These are phyloP conservation scores for Tylopilus plumbeoviolaceoides DNA, from an alignment of 768 basidiomycete species.

Conservation along the genomic window DNA sequence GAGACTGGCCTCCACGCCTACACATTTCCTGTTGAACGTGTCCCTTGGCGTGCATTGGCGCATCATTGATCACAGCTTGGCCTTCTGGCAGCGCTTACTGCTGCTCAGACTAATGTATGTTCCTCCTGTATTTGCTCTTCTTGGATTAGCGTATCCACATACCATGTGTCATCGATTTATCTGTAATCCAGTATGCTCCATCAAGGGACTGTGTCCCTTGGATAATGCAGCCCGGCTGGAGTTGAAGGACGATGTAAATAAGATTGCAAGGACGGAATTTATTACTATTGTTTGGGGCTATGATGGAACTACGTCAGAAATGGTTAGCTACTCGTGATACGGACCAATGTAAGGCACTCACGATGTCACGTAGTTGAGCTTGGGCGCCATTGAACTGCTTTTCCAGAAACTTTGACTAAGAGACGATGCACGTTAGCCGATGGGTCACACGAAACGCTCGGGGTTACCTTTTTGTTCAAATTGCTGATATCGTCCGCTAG, in stretches of 20 bases:
- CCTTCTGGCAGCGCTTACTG: not conserved
- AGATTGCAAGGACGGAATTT: constrained; percentile 7
- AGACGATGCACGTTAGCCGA: not conserved
- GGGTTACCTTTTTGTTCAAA: constrained; percentile 79
- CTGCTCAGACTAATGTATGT: not conserved
- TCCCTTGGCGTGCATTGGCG: constrained; percentile 11
- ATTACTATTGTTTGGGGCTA: constrained; percentile 22
- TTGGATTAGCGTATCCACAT: not conserved
- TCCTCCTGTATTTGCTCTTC: not conserved
- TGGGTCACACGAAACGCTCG: not conserved
- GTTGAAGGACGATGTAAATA: constrained; percentile 1
- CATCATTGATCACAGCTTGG: constrained; percentile 7
- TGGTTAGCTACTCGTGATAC: constrained; percentile 3
- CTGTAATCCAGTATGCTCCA: not conserved
- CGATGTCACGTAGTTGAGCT: constrained; percentile 79
- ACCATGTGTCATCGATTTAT: not conserved
- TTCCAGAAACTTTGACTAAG: constrained; percentile 83
- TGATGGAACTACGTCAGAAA: constrained; percentile 26
- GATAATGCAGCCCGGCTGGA: not conserved
- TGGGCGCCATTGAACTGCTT: constrained; percentile 93
- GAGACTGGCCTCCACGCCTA: constrained; percentile 14
- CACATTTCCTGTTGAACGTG: constrained; percentile 18
- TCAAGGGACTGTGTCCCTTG: not conserved
- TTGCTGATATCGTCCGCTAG: constrained; percentile 77
- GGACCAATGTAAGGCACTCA: constrained; percentile 33